Conservation (phyloP, 148 eudicot species). For the Amaranthus palmeri region DNA sequence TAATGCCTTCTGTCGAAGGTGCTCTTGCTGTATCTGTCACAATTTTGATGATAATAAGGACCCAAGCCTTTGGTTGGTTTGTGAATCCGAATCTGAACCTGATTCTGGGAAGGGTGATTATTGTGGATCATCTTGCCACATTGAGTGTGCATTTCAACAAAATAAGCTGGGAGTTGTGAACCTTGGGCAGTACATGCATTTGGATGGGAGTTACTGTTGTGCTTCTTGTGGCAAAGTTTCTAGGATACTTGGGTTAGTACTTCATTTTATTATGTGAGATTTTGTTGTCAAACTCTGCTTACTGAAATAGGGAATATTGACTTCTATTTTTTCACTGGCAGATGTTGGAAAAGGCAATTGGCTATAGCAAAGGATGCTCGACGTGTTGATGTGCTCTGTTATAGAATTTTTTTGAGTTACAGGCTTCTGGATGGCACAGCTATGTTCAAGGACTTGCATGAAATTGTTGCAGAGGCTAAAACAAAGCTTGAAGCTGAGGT, state of each 20-base stretch:
- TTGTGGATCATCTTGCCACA: slow-evolving; percentile 86
- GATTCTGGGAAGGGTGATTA: slow-evolving; percentile 45
- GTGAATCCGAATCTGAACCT: slow-evolving; percentile 65
- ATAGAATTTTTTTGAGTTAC: slow-evolving; percentile 67
- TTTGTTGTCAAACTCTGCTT: not conserved
- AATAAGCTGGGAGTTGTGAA: slow-evolving; percentile 77
- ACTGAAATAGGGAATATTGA: not conserved
- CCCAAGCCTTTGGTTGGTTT: slow-evolving; percentile 90
- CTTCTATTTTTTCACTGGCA: slow-evolving; percentile 27
- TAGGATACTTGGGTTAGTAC: slow-evolving; percentile 72
- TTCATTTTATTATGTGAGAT: slow-evolving; percentile 8
- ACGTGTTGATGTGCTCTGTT: slow-evolving; percentile 72
- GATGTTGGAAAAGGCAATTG: slow-evolving; percentile 91
- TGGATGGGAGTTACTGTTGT: slow-evolving; percentile 92
- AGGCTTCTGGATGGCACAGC: slow-evolving; percentile 77
- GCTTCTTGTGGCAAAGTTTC: slow-evolving; percentile 94
- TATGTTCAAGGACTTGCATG: slow-evolving; percentile 67
- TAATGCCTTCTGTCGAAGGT: slow-evolving; percentile 78
- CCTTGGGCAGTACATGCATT: slow-evolving; percentile 62
- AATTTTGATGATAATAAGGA: slow-evolving; percentile 86
- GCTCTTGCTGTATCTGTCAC: slow-evolving; percentile 93
- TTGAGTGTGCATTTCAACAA: slow-evolving; percentile 71
- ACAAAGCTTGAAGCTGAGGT: slow-evolving; percentile 69
- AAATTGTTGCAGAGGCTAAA: slow-evolving; percentile 62
- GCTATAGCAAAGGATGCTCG: slow-evolving; percentile 77